Conservation (phyloP, 2,329 filamentous ascomycete species). For the Fusarium odoratissimum region DNA sequence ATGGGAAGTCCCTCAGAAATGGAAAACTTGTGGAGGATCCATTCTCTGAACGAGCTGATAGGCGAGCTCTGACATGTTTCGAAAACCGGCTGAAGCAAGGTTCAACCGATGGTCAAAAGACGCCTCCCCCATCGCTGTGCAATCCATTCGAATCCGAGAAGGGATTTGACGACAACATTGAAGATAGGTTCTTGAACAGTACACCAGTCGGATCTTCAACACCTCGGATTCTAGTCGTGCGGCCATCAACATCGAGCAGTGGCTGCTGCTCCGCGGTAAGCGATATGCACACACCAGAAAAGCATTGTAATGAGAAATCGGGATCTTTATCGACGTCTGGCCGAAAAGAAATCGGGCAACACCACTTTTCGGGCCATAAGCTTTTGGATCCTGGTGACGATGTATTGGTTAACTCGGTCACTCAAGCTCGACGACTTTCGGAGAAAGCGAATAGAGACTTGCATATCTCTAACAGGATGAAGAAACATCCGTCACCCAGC, state of each 20-base stretch:
- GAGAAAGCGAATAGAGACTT: neutral
- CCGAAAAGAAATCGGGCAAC: neutral
- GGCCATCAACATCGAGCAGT: constrained; percentile 27
- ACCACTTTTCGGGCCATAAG: neutral
- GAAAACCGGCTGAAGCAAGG: constrained; percentile 36
- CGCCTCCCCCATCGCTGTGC: neutral
- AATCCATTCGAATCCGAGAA: constrained; percentile 53
- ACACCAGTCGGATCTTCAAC: constrained; percentile 54
- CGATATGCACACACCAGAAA: constrained; percentile 8
- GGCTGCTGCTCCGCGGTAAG: constrained; percentile 25
- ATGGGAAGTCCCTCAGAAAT: constrained; percentile 45
- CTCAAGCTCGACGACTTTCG: constrained; percentile 14
- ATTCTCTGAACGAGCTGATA: constrained; percentile 40
- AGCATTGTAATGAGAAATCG: neutral
- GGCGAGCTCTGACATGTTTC: constrained; percentile 41
- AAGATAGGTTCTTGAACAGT: constrained; percentile 52
- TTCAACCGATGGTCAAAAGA: neutral
- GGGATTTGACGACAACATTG: constrained; percentile 53
- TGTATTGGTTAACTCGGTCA: constrained; percentile 13
- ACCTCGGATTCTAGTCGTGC: constrained; percentile 46
- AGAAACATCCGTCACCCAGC: constrained; percentile 60
- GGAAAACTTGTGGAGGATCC: constrained; percentile 47
- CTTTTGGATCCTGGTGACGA: neutral
- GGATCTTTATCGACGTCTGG: neutral
- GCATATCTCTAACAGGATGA: constrained; percentile 41